phyloP scores from a whole-genome alignment of 345 rosid species.

The Aquilaria sinensis region DNA sequence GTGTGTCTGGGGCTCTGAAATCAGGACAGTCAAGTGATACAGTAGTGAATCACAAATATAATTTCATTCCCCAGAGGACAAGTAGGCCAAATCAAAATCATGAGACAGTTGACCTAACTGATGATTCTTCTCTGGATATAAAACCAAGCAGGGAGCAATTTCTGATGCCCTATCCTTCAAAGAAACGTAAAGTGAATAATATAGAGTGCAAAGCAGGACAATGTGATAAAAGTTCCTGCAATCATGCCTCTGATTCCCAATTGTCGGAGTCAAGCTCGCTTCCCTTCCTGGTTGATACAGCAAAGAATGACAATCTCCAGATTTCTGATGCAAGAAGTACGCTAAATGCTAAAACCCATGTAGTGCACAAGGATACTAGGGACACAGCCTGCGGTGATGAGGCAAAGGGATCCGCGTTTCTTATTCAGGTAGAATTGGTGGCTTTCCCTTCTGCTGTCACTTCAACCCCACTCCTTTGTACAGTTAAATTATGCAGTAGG shows the following conservation, averaged over 20 bases:
- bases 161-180: conserved; percentile 30
- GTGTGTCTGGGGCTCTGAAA: conserved; percentile 25
- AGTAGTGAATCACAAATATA: conserved; percentile 22
- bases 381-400: conserved; percentile 27
- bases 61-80: conserved; percentile 20
- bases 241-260: conserved; percentile 20
- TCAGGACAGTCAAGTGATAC: conserved; percentile 32
- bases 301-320: conserved; percentile 23
- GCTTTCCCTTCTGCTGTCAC: not conserved
- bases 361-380: conserved; percentile 22
- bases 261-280: conserved; percentile 19
- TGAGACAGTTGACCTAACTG: conserved; percentile 27
- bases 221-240: conserved; percentile 7
- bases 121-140: conserved; percentile 18
- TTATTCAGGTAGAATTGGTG: conserved; percentile 47
- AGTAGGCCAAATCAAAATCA: conserved; percentile 17
- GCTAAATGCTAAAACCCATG: conserved; percentile 28
- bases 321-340: conserved; percentile 17
- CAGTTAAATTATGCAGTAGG: too few species aligned
- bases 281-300: conserved; percentile 21
- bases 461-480: not conserved
- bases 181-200: conserved; percentile 45
- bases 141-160: conserved; percentile 32
- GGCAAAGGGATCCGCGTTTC: conserved; percentile 69
- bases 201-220: conserved; percentile 21